A percentile compares a stretch with the other conserved stretches of the same genome.
Evolutionary conservation across 1,284 basidiomycete species (phyloP).

Genomic region (Bothia castanella): DNA sequence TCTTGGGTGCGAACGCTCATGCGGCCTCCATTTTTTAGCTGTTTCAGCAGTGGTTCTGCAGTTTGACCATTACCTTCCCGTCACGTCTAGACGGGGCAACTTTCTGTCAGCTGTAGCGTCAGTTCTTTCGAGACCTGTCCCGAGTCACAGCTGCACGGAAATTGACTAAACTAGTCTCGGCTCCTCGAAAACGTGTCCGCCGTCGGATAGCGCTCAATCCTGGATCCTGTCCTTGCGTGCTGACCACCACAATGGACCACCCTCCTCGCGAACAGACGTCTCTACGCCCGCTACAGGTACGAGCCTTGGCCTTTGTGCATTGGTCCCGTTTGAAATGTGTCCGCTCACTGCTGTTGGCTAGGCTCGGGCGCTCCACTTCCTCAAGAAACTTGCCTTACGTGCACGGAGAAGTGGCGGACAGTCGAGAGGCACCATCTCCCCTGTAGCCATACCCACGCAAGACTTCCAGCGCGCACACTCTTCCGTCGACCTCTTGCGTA

Average conservation of each 20-base stretch:
- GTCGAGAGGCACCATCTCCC: constrained; percentile 21
- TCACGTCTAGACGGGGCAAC: not conserved
- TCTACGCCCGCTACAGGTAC: constrained; percentile 33
- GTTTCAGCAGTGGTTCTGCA: not conserved
- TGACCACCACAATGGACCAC: constrained; percentile 26
- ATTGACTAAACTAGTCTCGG: constrained; percentile 23
- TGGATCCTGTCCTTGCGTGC: constrained; percentile 10
- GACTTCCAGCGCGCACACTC: constrained; percentile 29
- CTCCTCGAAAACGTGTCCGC: constrained; percentile 29
- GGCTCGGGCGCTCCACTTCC: constrained; percentile 39
- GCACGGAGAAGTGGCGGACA: constrained; percentile 17
- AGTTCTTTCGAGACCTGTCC: not conserved
- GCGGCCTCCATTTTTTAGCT: not conserved
- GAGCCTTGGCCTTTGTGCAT: not conserved
- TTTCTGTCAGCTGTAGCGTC: not conserved
- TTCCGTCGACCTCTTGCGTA: constrained; percentile 34
- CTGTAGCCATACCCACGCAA: constrained; percentile 18
- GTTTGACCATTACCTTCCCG: not conserved
- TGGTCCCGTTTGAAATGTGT: constrained; percentile 18
- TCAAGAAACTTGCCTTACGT: constrained; percentile 38
- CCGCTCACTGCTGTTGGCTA: constrained; percentile 16
- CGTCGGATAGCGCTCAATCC: constrained; percentile 20
- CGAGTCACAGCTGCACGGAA: constrained; percentile 10
- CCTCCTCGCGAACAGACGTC: constrained; percentile 24
- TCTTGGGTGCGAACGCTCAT: constrained; percentile 11